A percentile compares a stretch with the other conserved stretches of the same genome.
phyloP scores from a whole-genome alignment of 495 filamentous ascomycete genomes.

The Astrothelium subdiscretum region DNA sequence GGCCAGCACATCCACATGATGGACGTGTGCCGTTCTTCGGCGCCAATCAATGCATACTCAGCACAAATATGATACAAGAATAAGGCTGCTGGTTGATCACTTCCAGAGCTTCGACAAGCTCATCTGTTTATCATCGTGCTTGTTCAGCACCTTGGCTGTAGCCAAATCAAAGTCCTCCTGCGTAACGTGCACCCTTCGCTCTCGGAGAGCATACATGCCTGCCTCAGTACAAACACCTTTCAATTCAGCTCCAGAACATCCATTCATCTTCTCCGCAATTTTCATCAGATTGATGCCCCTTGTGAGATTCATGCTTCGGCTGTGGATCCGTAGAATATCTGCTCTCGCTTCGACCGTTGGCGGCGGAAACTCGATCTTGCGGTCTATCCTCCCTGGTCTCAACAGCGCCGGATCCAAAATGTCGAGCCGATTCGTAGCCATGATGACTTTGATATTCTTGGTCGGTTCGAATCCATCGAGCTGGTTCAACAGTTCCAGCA shows the following conservation, averaged over 20 bases:
- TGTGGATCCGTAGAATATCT: conserved; percentile 96
- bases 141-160: conserved; percentile 98
- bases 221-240: conserved; percentile 97
- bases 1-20: too few relatives aligned
- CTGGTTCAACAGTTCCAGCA: conserved; percentile 96
- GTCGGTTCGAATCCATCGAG: conserved; percentile 98
- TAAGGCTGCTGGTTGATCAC: conserved; percentile 26
- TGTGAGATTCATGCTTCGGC: conserved; percentile 94
- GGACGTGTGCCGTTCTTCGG: too few relatives aligned
- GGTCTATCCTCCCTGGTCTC: conserved; percentile 89
- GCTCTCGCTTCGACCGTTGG: conserved; percentile 94
- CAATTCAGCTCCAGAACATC: conserved; percentile 90
- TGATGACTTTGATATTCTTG: conserved; percentile 99
- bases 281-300: conserved; percentile 95
- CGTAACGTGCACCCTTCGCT: conserved; percentile 92
- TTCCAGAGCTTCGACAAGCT: conserved; percentile 87
- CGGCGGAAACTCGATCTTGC: conserved; percentile 98
- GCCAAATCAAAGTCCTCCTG: conserved; percentile 99
- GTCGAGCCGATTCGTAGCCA: conserved; percentile 96
- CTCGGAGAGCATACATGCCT: conserved; percentile 93
- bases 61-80: neutral
- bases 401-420: conserved; percentile 92
- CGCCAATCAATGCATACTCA: too few relatives aligned
- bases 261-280: conserved; percentile 99
- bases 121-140: conserved; percentile 97